phyloP scores from a whole-genome alignment of 2,329 filamentous ascomycete genomes.

The Didymellaceae sp. region DNA sequence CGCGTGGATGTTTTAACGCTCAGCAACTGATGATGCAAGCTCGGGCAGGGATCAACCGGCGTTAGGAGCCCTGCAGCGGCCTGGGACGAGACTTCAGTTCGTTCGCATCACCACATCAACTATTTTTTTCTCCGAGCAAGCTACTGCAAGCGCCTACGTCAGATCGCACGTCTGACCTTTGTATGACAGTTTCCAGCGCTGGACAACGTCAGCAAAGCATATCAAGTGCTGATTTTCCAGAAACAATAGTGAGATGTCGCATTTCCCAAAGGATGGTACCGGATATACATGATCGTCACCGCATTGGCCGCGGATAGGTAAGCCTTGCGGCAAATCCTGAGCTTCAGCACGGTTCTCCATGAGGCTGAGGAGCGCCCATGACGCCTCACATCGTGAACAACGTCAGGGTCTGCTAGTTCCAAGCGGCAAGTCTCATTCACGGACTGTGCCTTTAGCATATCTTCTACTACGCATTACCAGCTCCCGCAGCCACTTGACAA shows the following conservation, averaged over 20 bases:
- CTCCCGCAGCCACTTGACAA: no score
- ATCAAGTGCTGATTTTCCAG: not conserved
- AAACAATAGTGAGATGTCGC: not conserved
- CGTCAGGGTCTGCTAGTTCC: constrained; percentile 12
- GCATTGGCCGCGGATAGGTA: constrained; percentile 2
- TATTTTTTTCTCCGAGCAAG: constrained; percentile 7
- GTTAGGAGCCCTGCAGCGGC: constrained; percentile 12
- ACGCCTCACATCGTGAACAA: constrained; percentile 9
- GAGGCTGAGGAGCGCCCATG: constrained; percentile 1
- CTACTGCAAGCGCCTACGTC: constrained; percentile 19
- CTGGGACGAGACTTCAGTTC: constrained; percentile 5
- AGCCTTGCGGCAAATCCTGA: not conserved
- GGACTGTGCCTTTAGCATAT: no score
- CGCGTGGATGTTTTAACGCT: constrained; percentile 2
- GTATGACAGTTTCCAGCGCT: constrained; percentile 8
- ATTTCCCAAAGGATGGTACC: constrained; percentile 11
- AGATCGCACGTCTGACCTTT: constrained; percentile 9
- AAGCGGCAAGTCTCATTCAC: not conserved
- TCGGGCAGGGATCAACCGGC: constrained; percentile 9
- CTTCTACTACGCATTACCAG: no score
- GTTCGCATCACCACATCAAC: constrained; percentile 1
- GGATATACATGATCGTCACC: constrained; percentile 27
- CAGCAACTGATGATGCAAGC: constrained; percentile 13
- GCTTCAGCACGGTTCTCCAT: constrained; percentile 2
- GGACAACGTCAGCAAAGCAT: constrained; percentile 6